These are phyloP conservation scores for Vanilla planifolia DNA, from an alignment of 106 monocot genomes.

Conservation along the genomic window DNA sequence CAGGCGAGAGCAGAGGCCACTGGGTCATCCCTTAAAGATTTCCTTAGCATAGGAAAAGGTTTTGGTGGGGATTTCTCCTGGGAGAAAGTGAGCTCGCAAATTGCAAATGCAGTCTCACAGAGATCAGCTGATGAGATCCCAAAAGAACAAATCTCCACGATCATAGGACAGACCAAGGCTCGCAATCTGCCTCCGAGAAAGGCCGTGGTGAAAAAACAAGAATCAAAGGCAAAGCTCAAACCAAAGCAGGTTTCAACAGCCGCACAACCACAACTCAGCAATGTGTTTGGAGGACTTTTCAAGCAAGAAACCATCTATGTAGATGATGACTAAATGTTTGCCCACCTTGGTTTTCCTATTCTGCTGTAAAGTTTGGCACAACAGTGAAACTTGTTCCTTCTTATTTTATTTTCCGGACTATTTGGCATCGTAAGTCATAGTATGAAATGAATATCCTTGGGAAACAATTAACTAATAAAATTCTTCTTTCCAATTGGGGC, in stretches of 20 bases:
- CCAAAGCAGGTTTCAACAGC: not conserved
- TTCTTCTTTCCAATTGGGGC: too few relatives aligned
- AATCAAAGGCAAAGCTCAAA: slow-evolving; percentile 14
- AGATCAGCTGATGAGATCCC: slow-evolving; percentile 19
- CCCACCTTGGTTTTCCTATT: too few relatives aligned
- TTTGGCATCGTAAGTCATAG: too few relatives aligned
- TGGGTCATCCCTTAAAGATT: slow-evolving; percentile 37
- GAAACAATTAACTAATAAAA: too few relatives aligned
- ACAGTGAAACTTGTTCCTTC: too few relatives aligned
- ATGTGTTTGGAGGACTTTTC: slow-evolving; percentile 81
- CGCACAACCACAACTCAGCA: slow-evolving; percentile 30
- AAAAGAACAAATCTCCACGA: slow-evolving; percentile 46
- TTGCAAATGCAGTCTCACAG: slow-evolving; percentile 28
- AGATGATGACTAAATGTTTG: slow-evolving; percentile 70
- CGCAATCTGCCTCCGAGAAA: slow-evolving; percentile 43
- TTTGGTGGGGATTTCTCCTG: slow-evolving; percentile 53
- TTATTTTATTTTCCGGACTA: too few relatives aligned
- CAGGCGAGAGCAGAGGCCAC: slow-evolving; percentile 29
- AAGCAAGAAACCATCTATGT: slow-evolving; percentile 86
- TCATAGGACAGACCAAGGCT: slow-evolving; percentile 68
- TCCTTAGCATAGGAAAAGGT: slow-evolving; percentile 40
- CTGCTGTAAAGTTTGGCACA: too few relatives aligned
- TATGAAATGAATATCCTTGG: too few relatives aligned
- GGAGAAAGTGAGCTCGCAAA: slow-evolving; percentile 62
- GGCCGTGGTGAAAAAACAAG: slow-evolving; percentile 41